These are phyloP conservation scores for Eremochloa ophiuroides DNA, from an alignment of 176 grass and related monocot species.

Conservation along the genomic window DNA sequence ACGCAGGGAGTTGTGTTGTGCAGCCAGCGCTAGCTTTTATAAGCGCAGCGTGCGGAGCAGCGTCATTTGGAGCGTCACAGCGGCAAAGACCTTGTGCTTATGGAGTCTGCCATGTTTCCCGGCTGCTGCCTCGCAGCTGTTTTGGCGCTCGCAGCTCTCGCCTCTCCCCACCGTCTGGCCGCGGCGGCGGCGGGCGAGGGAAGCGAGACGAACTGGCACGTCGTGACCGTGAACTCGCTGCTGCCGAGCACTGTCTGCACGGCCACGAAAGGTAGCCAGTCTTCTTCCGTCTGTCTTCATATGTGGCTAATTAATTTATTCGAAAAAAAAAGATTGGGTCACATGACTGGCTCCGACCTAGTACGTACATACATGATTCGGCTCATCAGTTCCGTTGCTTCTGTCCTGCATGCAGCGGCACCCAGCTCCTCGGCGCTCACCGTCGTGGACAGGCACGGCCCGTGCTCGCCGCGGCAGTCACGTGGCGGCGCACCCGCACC, in stretches of 20 bases:
- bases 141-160: background rate
- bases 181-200: background rate
- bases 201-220: constrained; percentile 15
- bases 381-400: background rate
- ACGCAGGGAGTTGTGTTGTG: background rate
- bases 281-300: background rate
- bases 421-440: constrained; percentile 25
- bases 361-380: too few species aligned
- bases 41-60: background rate
- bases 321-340: background rate
- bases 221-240: constrained; percentile 31
- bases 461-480: constrained; percentile 39
- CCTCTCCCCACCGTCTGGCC: background rate
- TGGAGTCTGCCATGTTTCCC: background rate
- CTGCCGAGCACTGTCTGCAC: constrained; percentile 42
- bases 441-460: constrained; percentile 56
- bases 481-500: background rate
- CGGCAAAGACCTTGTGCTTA: background rate
- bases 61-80: background rate
- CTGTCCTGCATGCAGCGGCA: background rate
- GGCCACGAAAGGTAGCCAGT: background rate
- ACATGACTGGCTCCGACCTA: background rate
- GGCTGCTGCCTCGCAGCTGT: background rate
- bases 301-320: background rate
- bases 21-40: background rate